These are phyloP conservation scores for Carex kokanica DNA, from an alignment of 176 grass and related monocot genomes.

Conservation along the genomic window DNA sequence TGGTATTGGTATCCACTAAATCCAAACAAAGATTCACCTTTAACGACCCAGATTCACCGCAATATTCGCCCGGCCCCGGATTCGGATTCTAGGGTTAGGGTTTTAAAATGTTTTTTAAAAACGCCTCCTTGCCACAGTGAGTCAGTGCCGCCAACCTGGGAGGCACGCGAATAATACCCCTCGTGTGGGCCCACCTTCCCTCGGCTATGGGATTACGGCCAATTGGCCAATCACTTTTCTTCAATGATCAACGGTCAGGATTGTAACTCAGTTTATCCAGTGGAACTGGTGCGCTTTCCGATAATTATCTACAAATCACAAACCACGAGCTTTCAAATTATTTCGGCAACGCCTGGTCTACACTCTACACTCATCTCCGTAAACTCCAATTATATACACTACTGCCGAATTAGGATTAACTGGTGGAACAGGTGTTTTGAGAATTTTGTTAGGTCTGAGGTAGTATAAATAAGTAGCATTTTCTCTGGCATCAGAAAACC, in stretches of 20 bases:
- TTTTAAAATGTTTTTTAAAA: constrained; percentile 4
- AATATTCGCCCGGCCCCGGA: not conserved
- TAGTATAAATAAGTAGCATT: constrained; percentile 24
- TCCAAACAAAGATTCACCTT: not conserved
- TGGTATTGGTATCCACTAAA: not conserved
- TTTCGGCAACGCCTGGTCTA: not conserved
- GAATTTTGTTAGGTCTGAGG: not conserved
- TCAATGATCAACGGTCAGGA: not conserved
- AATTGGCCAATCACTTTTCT: not conserved
- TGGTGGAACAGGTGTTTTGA: not conserved
- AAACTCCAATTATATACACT: not conserved
- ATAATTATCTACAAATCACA: constrained; percentile 13
- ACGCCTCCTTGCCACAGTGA: not conserved
- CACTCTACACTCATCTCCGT: not conserved
- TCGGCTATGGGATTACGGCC: not conserved
- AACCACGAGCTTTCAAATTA: not conserved
- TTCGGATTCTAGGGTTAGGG: constrained; percentile 17
- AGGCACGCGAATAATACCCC: not conserved
- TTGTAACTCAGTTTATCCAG: constrained; percentile 8
- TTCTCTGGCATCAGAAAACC: not conserved
- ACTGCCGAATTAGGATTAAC: not conserved
- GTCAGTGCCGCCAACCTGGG: constrained; percentile 11
- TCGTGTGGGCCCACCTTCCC: not conserved
- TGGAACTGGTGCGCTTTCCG: constrained; percentile 6
- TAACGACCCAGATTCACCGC: constrained; percentile 10